A percentile compares a stretch with the other conserved stretches of the same genome.
phyloP scores from a whole-genome alignment of 1,139 yeast genomes.

The Kluyveromyces sp. region DNA sequence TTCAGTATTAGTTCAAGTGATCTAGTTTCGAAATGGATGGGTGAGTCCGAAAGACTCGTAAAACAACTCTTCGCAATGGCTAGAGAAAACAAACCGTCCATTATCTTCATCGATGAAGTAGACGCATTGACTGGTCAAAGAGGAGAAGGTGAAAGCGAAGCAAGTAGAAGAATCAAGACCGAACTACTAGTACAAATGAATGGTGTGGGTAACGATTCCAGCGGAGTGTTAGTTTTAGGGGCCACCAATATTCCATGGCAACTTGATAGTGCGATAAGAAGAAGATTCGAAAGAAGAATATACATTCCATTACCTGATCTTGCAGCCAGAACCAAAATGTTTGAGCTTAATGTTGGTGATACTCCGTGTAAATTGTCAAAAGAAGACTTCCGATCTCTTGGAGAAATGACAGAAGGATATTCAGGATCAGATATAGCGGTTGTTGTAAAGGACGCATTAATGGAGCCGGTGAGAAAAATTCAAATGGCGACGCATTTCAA shows the following conservation, averaged over 20 bases:
- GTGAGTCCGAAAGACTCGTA: conserved; percentile 91
- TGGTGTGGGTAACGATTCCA: conserved; percentile 94
- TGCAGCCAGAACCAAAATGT: conserved; percentile 88
- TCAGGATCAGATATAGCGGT: conserved; percentile 97
- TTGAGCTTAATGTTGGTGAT: conserved; percentile 84
- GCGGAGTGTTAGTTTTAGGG: conserved; percentile 90
- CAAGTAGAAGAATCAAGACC: conserved; percentile 90
- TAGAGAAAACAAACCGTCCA: conserved; percentile 88
- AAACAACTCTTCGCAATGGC: conserved; percentile 95
- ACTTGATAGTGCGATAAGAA: conserved; percentile 92
- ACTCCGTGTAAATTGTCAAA: conserved; percentile 76
- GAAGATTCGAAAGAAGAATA: conserved; percentile 93
- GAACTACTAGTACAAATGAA: conserved; percentile 97
- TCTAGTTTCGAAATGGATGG: conserved; percentile 98
- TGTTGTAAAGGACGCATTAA: conserved; percentile 91
- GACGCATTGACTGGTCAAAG: conserved; percentile 98
- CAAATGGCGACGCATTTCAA: conserved; percentile 96
- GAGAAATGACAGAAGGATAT: conserved; percentile 94
- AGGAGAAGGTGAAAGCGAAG: conserved; percentile 98
- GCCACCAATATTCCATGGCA: conserved; percentile 99
- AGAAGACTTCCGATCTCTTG: conserved; percentile 70
- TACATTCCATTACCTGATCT: conserved; percentile 91
- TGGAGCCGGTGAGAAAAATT: conserved; percentile 95
- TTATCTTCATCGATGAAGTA: conserved; percentile 94
- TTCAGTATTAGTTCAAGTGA: conserved; percentile 93